Evolutionary conservation across 2,329 filamentous ascomycete species (phyloP).

Genomic region (Aotearoamyces nothofagi): DNA sequence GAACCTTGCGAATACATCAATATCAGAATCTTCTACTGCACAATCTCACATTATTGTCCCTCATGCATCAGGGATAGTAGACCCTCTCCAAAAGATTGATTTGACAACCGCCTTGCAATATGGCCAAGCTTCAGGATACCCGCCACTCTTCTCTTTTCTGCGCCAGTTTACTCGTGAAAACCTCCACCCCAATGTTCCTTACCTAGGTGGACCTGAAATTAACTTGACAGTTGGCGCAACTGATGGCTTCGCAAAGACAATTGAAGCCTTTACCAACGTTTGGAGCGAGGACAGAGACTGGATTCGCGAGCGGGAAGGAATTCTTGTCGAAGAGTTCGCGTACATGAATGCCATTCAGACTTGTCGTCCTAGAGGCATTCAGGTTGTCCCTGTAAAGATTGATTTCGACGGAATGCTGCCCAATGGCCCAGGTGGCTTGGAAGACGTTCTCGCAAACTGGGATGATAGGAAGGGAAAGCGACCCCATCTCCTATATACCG

Average conservation of each 20-base stretch:
- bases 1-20: constrained; percentile 20
- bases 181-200: constrained; percentile 70
- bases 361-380: constrained; percentile 41
- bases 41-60: constrained; percentile 52
- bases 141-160: constrained; percentile 62
- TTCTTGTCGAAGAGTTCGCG: constrained; percentile 67
- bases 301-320: constrained; percentile 52
- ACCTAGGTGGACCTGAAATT: constrained; percentile 60
- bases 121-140: constrained; percentile 68
- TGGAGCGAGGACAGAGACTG: constrained; percentile 59
- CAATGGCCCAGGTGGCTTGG: constrained; percentile 55
- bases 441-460: constrained; percentile 73
- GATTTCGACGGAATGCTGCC: constrained; percentile 71
- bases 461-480: constrained; percentile 56
- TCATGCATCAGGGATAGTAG: constrained; percentile 41
- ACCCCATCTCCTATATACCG: constrained; percentile 78
- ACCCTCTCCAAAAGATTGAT: constrained; percentile 60
- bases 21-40: constrained; percentile 13
- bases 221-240: constrained; percentile 71
- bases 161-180: constrained; percentile 63
- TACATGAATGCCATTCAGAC: constrained; percentile 66
- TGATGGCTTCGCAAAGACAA: constrained; percentile 67
- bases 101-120: constrained; percentile 75
- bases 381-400: constrained; percentile 58
- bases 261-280: constrained; percentile 61